Conservation (phyloP, 1,139 yeast species). For the Martiniozyma asiatica region DNA sequence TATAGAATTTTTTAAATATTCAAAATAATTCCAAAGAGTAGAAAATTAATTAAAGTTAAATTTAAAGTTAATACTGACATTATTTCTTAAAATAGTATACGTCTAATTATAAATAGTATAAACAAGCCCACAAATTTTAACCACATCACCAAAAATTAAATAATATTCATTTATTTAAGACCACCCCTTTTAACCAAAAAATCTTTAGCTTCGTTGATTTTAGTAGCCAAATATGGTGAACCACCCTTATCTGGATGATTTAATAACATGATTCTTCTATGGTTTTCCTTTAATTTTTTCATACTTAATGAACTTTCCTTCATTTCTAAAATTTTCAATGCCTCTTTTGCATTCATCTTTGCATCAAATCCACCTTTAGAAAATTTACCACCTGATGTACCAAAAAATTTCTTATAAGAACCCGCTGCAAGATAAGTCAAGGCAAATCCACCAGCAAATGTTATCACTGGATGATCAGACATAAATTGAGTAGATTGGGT, state of each 20-base stretch:
- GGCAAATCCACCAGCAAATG: slow-evolving; percentile 61
- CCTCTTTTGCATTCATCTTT: slow-evolving; percentile 86
- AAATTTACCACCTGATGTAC: slow-evolving; percentile 62
- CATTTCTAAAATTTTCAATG: slow-evolving; percentile 74
- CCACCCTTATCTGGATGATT: slow-evolving; percentile 99
- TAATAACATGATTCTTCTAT: slow-evolving; percentile 82
- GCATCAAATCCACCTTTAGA: slow-evolving; percentile 80
- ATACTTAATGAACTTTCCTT: slow-evolving; percentile 69
- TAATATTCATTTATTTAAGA: slow-evolving; percentile 16
- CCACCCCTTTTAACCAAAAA: slow-evolving; percentile 72
- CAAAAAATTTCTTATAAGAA: slow-evolving; percentile 52
- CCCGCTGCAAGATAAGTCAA: slow-evolving; percentile 59
- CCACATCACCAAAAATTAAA: too few relatives aligned
- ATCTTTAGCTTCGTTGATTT: slow-evolving; percentile 94
- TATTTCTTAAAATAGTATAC: too few relatives aligned
- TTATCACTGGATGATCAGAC: slow-evolving; percentile 67
- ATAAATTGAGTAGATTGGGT: slow-evolving; percentile 52
- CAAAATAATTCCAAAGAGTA: too few relatives aligned
- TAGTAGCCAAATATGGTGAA: slow-evolving; percentile 87
- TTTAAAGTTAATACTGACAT: too few relatives aligned
- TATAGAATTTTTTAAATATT: too few relatives aligned
- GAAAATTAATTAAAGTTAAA: too few relatives aligned
- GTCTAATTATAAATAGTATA: slow-evolving; percentile 4
- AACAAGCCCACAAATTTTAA: slow-evolving; percentile 1
- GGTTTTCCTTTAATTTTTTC: slow-evolving; percentile 79